These are phyloP conservation scores for Heteromeles arbutifolia DNA, from an alignment of 306 rosid species.

Conservation along the genomic window DNA sequence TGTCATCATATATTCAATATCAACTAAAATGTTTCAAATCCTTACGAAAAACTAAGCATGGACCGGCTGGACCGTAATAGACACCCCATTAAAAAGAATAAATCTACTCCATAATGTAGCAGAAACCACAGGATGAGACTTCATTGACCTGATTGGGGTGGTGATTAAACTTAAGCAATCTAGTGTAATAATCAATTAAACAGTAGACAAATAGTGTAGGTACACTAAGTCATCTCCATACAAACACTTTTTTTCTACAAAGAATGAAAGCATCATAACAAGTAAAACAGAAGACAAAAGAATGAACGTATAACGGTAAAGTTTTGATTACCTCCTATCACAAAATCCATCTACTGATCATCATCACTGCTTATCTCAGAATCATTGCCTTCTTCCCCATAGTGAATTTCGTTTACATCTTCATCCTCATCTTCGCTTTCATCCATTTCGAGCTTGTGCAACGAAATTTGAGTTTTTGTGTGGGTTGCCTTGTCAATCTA, in stretches of 20 bases:
- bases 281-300: background rate
- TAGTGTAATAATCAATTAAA: background rate
- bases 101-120: background rate
- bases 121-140: background rate
- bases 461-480: constrained; percentile 23
- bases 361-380: constrained; percentile 77
- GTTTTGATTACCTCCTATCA: background rate
- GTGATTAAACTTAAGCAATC: background rate
- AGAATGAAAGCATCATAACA: background rate
- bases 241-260: background rate
- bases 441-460: constrained; percentile 25
- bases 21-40: background rate
- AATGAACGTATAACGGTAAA: background rate
- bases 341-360: constrained; percentile 35
- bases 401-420: constrained; percentile 42
- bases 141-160: background rate
- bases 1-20: background rate
- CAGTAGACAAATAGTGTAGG: background rate
- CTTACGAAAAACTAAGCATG: background rate
- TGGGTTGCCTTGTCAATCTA: constrained; percentile 70
- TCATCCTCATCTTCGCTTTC: constrained; percentile 46
- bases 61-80: background rate
- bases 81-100: background rate
- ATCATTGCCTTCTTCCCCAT: constrained; percentile 50
- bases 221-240: background rate